Percentiles rank a stretch among this genome's conserved stretches.
These are phyloP conservation scores for Bigelowiella natans DNA, from an alignment of 78 protist genomes.

Conservation along the genomic window DNA sequence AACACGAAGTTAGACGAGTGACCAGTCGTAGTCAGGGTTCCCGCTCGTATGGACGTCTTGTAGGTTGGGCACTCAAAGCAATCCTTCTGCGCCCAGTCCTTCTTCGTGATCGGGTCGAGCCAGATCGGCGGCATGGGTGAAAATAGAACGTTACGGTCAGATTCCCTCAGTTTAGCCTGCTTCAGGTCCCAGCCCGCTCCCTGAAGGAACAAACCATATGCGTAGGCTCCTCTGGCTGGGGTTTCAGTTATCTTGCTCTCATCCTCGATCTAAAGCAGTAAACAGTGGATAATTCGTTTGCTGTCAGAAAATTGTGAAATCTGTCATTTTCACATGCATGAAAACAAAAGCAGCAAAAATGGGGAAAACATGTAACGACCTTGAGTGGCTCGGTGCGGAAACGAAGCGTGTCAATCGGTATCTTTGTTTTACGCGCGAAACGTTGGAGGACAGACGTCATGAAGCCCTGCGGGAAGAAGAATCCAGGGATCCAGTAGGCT, in stretches of 20 bases:
- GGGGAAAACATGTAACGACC: too few species aligned
- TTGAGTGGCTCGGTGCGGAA: slow-evolving; percentile 6
- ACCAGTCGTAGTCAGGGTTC: slow-evolving; percentile 69
- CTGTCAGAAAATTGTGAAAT: too few species aligned
- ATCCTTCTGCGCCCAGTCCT: neutral
- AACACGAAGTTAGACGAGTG: slow-evolving; percentile 62
- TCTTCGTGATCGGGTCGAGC: neutral
- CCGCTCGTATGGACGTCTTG: slow-evolving; percentile 60
- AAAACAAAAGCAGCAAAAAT: too few species aligned
- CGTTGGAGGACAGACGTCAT: slow-evolving; percentile 48
- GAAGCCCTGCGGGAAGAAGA: slow-evolving; percentile 56
- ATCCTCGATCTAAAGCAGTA: neutral
- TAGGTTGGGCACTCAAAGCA: slow-evolving; percentile 58
- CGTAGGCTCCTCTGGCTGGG: slow-evolving; percentile 9
- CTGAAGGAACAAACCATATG: slow-evolving; percentile 29
- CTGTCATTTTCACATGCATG: too few species aligned
- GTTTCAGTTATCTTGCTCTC: neutral
- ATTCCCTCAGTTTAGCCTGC: neutral
- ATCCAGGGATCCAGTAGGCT: slow-evolving; percentile 39
- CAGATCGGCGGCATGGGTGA: slow-evolving; percentile 51
- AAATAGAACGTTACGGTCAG: slow-evolving; percentile 23
- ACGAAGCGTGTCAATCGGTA: slow-evolving; percentile 41
- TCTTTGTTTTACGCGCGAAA: slow-evolving; percentile 26
- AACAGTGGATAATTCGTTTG: too few species aligned
- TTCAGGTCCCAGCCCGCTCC: slow-evolving; percentile 28